Evolutionary conservation across 139 green algal genomes (phyloP), one percentile per base, ranked within the genome.

Genomic region (Dunaliella primolecta): DNA sequence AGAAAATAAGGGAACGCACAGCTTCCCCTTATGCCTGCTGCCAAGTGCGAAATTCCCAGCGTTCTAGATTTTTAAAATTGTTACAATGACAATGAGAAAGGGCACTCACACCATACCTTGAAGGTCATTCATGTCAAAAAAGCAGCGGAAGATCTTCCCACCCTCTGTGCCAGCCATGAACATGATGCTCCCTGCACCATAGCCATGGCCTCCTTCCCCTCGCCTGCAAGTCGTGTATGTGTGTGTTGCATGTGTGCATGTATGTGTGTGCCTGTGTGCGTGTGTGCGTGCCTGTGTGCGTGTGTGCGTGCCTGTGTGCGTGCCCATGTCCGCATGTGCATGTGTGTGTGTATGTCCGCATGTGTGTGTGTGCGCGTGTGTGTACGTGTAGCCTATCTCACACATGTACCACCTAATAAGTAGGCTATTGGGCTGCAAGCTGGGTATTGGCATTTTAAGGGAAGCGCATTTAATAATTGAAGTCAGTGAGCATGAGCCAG

Each of bases 101-200:
- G 23, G 56, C 27, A 78, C 72, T 29, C 56, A 72, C 56, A 72
- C 56, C 56, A 3, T 38, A 64, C 77, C 77, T 64, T 64, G 34
- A 25, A 82, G 0, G 3, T 82, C 81, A 31, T 64, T 87, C 37
- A 75, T 27, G 64, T 86, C 82, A 25, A 86, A n/a, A 35, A 55
- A 81, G 80, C 80, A 85, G 32, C 72, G 82, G 55, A 93, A 86
- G 71, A 95, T 78, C 15, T 80, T 72, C 30, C 92, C 92, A 31
- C 92, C 91, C 86, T 95, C 92, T 21, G 92, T 91, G 30, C 90
- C 91, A 36, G 91, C 85, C 74, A 88, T 76, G 80, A 88, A 88
- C 1, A 64, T 84, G 57, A n/a, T 36, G 38, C 33, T 71, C 32
- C 80, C 74, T 1, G 34, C 38, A 11, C 55, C 33, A 31, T 33